Base-by-base conservation (phyloP, 805 yeast genomes). In the Lipomyces oligophaga region DNA sequence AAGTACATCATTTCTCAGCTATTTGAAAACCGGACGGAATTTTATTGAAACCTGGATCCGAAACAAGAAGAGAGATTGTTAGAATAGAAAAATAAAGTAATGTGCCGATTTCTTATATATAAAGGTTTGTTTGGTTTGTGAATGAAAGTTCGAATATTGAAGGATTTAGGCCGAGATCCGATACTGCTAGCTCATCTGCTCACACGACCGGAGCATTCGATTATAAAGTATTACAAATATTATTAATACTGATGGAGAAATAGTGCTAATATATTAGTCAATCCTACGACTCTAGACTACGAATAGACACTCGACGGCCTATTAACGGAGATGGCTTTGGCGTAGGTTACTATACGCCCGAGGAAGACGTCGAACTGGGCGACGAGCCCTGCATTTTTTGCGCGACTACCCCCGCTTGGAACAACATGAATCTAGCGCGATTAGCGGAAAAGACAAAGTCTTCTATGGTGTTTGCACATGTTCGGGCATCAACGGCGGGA, bases 271-370 rank as follows among this genome's bases (percentile, higher is more conserved):
- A 10, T 19, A 32, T 20, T 26, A 67, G 70, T 64, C 98, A 93
- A 63, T 85, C 96, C 2, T 93, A 85, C 61, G 98, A 93, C 63
- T 81, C 93, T 33, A 68, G 98, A 39, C 72, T 93, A 32, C 73
- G 98, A 45, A 72, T 93, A 15, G 97, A 93, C 61, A 81, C 80
- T 59, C 71, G 94, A 55, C 78, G 95, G 42, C 97, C 98, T 1
- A 86, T 93, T 58, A 93, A 93, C 64, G 98, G 98, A 34, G 98
- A 93, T 66, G 98, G 98, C 0, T 93, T 93, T 65, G 98, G 98
- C 1, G 90, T 93, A 19, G 97, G 97, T 0, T 93, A 93, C 67
- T 93, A 93, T 62, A 68, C 73, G 10, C 59, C 69, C n/a, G 83
- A 78, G 36, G 68, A 68, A 7, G 81, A 78, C 38, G 66, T 64